Base-by-base conservation (phyloP, 2,329 filamentous ascomycete species). In the Aspergillus unguis region DNA sequence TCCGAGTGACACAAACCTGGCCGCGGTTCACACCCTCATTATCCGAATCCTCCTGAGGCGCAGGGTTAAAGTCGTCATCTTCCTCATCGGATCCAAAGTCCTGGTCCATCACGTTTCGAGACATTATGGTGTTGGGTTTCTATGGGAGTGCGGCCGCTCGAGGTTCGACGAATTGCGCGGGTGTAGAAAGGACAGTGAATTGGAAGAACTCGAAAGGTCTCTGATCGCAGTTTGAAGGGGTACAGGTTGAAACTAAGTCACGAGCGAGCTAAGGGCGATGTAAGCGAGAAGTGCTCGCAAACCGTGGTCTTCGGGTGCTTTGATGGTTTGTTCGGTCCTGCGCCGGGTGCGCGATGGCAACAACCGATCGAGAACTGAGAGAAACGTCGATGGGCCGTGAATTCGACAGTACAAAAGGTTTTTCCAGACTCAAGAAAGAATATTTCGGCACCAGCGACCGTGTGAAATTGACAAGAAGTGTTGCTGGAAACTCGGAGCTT, bases 21-120 rank as follows among this genome's bases (percentile, higher is more conserved):
- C 54, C 33, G 3, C 56, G 51, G 25, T 44, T 37, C 6, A 75
- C 73, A 58, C 77, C 80, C 55, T 90, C 88, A 45, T 84, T 85
- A 60, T 92, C 89, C 3, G 88, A 94, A 32, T 83, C 66, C 53
- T 90, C 83, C 55, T 83, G 86, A 23, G 87, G 86, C 44, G 81
- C 84, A 46, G 91, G 92, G 70, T 96, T 95, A 80, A 96, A 96
- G 70, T 92, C 87, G 55, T 88, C 86, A 62, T 95, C 91, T 46
- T 94, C 89, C 41, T 88, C 86, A 51, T 81, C 80, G 49, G 79
- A 80, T 29, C 75, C 77, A 52, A 80, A 80, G 57, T 80, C 74
- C 44, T 79, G 73, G 60, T 79, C 74, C 23, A 78, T 60, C 58
- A 80, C 70, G 54, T 75, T 75, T 40, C 73, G 71, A 65, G 72